Base-by-base conservation (phyloP, 1,139 yeast species). In the Suhomyces bokatorum region DNA sequence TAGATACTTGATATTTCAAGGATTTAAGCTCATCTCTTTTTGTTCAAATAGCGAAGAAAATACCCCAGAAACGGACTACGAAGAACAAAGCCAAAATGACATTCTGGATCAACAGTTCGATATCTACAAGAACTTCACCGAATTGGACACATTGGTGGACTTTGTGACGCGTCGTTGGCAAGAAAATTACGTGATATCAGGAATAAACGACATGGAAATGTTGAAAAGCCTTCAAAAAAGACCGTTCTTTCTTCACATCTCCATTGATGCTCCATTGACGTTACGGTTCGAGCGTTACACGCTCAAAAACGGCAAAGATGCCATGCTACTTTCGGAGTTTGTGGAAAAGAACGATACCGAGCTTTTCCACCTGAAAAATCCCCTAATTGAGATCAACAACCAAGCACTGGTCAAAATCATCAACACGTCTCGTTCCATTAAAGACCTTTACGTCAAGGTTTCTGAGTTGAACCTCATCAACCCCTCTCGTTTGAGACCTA, bases 181-280 rank as follows among this genome's bases (percentile, higher is more conserved):
- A 30, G 67, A 74, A 12, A 69, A 85, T 54, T 83, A 72, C 58
- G 95, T 89, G 4, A 61, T 87, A 6, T 63, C 78, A 0, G 80
- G 81, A 48, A 69, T 86, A 12, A 63, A 67, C 11, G 68, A 69
- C 20, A 52, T 75, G 5, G 63, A 62, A 0, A 66, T 76, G 44
- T 69, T 87, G 30, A 73, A 75, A 1, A 66, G 66, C 14, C 66
- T 90, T 7, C 69, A 77, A 38, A 84, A 85, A 52, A 70, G 97
- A 47, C 98, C 99, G 0, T 93, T 89, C 60, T 89, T 91, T 58
- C 73, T 90, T 27, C 96, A 90, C 56, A 60, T 93, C 3, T 77
- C 89, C 8, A 73, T 90, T 2, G 96, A 89, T 58, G 90, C 96
- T 0, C 88, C 97, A 0, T 50, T 85, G 12, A 56, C 60, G 16